These are phyloP conservation scores for Neocatenulostroma microsporum DNA, from an alignment of 2,329 filamentous ascomycete species.

Conservation along the genomic window DNA sequence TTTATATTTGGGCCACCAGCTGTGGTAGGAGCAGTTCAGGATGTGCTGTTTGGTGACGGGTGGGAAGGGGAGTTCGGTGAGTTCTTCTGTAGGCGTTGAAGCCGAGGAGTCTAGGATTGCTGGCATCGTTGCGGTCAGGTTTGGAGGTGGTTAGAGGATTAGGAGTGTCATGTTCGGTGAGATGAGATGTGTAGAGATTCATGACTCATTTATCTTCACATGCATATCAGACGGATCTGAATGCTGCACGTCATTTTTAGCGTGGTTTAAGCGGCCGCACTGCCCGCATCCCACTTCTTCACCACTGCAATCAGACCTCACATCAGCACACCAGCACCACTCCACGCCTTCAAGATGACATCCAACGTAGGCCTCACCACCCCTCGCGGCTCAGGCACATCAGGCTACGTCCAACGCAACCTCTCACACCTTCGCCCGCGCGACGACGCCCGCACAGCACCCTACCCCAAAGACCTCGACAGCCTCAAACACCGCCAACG, in stretches of 20 bases:
- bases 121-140: slow-evolving; percentile 10
- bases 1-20: slow-evolving; percentile 82
- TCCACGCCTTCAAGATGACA: no score
- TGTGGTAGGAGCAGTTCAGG: slow-evolving; percentile 86
- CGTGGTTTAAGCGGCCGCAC: no score
- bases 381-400: slow-evolving; percentile 89
- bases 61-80: slow-evolving; percentile 57
- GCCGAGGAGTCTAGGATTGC: slow-evolving; percentile 9
- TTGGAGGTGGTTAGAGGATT: no score
- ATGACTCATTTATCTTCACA: no score
- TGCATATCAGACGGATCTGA: no score
- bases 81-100: neutral
- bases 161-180: no score
- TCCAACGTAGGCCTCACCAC: slow-evolving; percentile 95
- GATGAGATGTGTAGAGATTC: no score
- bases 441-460: slow-evolving; percentile 66
- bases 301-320: no score
- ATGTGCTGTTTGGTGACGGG: slow-evolving; percentile 81
- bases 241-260: no score
- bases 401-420: slow-evolving; percentile 95
- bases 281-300: no score
- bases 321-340: no score
- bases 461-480: slow-evolving; percentile 66
- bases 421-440: slow-evolving; percentile 79
- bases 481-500: slow-evolving; percentile 66